phyloP scores from a whole-genome alignment of 108 stramenopile species.

The Parmales sp. region DNA sequence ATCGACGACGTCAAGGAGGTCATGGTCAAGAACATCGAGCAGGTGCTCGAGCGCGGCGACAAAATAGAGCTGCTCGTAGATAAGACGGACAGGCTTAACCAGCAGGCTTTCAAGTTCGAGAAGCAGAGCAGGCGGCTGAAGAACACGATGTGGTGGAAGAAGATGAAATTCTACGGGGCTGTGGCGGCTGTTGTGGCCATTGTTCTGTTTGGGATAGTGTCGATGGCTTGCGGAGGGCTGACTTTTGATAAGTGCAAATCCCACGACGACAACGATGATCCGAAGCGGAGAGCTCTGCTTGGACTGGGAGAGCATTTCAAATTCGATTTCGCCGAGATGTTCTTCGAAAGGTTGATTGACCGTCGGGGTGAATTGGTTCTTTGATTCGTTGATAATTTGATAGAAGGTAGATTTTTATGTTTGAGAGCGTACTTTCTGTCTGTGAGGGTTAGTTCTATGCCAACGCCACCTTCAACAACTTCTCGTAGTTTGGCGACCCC shows the following conservation, averaged over 20 bases:
- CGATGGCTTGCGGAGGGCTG: slow-evolving; percentile 14
- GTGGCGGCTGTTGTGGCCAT: slow-evolving; percentile 44
- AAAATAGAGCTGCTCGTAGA: slow-evolving; percentile 97
- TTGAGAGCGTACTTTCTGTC: too few relatives aligned
- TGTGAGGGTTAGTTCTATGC: background rate
- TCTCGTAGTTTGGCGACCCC: slow-evolving; percentile 27
- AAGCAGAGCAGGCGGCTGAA: slow-evolving; percentile 57
- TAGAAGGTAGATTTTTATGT: too few relatives aligned
- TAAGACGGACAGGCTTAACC: slow-evolving; percentile 84
- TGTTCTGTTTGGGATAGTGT: slow-evolving; percentile 30
- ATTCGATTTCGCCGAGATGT: too few relatives aligned
- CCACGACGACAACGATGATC: too few relatives aligned
- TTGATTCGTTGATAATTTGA: too few relatives aligned
- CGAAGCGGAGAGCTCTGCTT: too few relatives aligned
- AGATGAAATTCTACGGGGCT: slow-evolving; percentile 46
- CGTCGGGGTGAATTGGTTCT: too few relatives aligned
- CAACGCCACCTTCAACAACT: background rate
- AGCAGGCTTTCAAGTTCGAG: slow-evolving; percentile 86
- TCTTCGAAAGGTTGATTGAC: too few relatives aligned
- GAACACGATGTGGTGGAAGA: slow-evolving; percentile 76
- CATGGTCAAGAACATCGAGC: slow-evolving; percentile 95
- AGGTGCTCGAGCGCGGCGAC: slow-evolving; percentile 90
- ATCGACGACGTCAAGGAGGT: slow-evolving; percentile 88
- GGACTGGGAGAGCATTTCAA: too few relatives aligned
- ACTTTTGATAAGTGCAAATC: background rate